Percentiles rank a stretch among this genome's conserved stretches.
phyloP scores from a whole-genome alignment of 2,329 filamentous ascomycete genomes.

The Metarhizium guizhouense region DNA sequence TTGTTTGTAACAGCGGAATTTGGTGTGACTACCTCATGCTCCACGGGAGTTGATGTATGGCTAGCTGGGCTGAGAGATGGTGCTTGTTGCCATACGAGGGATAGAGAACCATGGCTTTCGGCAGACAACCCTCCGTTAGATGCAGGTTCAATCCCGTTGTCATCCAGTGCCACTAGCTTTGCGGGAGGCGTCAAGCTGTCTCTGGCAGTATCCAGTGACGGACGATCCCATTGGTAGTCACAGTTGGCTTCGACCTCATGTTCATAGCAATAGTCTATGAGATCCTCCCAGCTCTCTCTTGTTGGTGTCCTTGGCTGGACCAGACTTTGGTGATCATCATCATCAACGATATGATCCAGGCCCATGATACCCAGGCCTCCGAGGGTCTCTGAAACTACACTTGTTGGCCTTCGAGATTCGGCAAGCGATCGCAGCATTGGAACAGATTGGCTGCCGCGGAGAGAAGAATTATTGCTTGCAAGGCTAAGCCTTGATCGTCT shows the following conservation, averaged over 20 bases:
- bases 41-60: constrained; percentile 30
- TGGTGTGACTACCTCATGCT: constrained; percentile 35
- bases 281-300: constrained; percentile 54
- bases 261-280: constrained; percentile 63
- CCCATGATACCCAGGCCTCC: constrained; percentile 33
- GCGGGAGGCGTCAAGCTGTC: constrained; percentile 13
- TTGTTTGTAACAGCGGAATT: constrained; percentile 33
- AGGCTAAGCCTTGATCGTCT: constrained; percentile 35
- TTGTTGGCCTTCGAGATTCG: constrained; percentile 30
- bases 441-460: constrained; percentile 46
- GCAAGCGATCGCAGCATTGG: constrained; percentile 42
- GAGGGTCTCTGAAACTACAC: constrained; percentile 44
- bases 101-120: constrained; percentile 15
- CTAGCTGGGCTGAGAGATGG: constrained; percentile 42
- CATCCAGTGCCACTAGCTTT: constrained; percentile 15
- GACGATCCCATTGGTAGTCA: constrained; percentile 56
- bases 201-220: constrained; percentile 37
- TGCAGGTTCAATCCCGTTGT: constrained; percentile 14
- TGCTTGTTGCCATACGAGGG: constrained; percentile 27
- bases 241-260: constrained; percentile 59
- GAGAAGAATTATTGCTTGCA: constrained; percentile 39
- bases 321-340: constrained; percentile 15
- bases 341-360: constrained; percentile 3
- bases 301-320: constrained; percentile 9
- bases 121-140: constrained; percentile 7